Conservation (phyloP, 257 asterid species). For the Rauvolfia tetraphylla region DNA sequence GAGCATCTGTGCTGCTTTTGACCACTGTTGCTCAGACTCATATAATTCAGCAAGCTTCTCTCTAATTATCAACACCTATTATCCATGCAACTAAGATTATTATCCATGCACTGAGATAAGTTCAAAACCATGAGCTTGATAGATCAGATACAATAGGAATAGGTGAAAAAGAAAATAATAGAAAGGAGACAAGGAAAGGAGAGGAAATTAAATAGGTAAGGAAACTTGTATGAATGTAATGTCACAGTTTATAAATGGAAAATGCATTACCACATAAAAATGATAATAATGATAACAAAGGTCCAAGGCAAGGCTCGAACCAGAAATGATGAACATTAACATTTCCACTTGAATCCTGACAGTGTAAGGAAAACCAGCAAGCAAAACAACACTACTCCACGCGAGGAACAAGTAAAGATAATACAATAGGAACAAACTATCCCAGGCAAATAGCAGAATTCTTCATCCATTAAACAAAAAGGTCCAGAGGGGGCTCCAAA, state of each 20-base stretch:
- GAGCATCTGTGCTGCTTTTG: slow-evolving; percentile 97
- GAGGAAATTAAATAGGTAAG: neutral
- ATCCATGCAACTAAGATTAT: slow-evolving; percentile 5
- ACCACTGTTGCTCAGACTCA: slow-evolving; percentile 94
- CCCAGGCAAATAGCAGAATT: neutral
- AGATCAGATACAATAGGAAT: neutral
- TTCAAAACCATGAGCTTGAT: neutral
- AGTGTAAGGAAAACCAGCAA: neutral
- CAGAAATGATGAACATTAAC: no score
- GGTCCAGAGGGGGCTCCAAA: neutral
- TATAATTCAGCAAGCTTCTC: slow-evolving; percentile 91
- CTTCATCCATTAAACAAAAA: neutral
- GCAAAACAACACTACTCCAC: neutral
- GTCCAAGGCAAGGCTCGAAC: neutral
- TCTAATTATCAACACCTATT: slow-evolving; percentile 82
- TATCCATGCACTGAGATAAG: neutral
- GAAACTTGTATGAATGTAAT: neutral
- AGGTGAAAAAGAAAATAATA: neutral
- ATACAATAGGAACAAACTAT: neutral
- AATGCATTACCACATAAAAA: neutral
- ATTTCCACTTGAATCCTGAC: neutral
- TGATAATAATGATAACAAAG: neutral
- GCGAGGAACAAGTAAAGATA: neutral
- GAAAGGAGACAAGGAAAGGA: neutral
- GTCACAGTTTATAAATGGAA: neutral